Conservation (phyloP, 148 eudicot species). For the Rhododendron mucronatum region DNA sequence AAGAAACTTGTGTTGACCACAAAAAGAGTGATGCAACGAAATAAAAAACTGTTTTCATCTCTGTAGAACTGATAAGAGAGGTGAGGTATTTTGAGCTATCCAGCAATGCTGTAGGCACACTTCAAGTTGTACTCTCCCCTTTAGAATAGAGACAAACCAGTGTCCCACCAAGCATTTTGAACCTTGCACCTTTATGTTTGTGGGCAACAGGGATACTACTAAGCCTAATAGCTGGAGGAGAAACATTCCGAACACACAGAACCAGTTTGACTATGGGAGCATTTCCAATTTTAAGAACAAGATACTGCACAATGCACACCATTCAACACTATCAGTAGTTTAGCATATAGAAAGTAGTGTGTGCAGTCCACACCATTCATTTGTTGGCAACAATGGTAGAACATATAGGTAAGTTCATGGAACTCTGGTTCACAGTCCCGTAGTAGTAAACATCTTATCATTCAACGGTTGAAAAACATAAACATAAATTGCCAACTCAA, state of each 20-base stretch:
- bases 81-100: background rate
- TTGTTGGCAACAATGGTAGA: background rate
- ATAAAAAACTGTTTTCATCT: background rate
- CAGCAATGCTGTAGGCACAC: background rate
- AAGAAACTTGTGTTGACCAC: background rate
- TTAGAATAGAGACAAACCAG: background rate
- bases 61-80: background rate
- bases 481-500: background rate
- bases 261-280: background rate
- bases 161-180: background rate
- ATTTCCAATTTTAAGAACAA: background rate
- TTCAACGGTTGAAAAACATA: background rate
- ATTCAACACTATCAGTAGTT: background rate
- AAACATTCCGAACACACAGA: background rate
- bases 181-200: background rate
- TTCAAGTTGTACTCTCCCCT: background rate
- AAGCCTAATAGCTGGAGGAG: background rate
- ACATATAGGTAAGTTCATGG: background rate
- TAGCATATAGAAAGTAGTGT: background rate
- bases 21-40: background rate
- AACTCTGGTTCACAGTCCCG: background rate
- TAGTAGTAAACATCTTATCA: background rate
- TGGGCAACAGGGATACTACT: background rate
- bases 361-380: background rate
- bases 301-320: background rate